A percentile compares a stretch with the other conserved stretches of the same genome.
These are phyloP conservation scores for Tricholoma hemisulphureum DNA, from an alignment of 768 basidiomycete genomes.

Conservation along the genomic window DNA sequence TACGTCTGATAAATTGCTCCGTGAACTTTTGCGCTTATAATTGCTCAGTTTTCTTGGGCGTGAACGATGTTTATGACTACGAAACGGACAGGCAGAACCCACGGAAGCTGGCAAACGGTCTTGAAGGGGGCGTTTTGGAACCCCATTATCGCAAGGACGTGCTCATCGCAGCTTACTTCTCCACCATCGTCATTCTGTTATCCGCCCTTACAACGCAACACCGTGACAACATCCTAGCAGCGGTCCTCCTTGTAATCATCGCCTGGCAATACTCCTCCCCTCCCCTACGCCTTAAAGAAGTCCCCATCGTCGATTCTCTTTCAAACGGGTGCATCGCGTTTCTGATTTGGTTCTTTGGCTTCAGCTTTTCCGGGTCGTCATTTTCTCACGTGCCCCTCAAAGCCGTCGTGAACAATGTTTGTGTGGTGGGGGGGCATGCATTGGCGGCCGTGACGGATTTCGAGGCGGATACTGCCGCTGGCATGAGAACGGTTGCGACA, in stretches of 20 bases:
- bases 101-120: slow-evolving; percentile 10
- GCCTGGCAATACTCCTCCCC: slow-evolving; percentile 16
- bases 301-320: slow-evolving; percentile 10
- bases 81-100: slow-evolving; percentile 16
- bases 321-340: slow-evolving; percentile 13
- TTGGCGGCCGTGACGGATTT: slow-evolving; percentile 13
- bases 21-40: background rate
- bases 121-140: slow-evolving; percentile 10
- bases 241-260: slow-evolving; percentile 3
- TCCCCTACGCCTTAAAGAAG: slow-evolving; percentile 15
- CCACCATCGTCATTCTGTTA: slow-evolving; percentile 9
- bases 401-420: slow-evolving; percentile 12
- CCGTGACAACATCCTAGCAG: slow-evolving; percentile 10
- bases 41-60: slow-evolving; percentile 13
- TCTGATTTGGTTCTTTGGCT: slow-evolving; percentile 16
- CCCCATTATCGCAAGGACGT: slow-evolving; percentile 11
- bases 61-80: slow-evolving; percentile 16
- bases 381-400: slow-evolving; percentile 7
- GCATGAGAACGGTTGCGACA: slow-evolving; percentile 13
- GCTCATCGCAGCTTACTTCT: slow-evolving; percentile 10
- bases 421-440: slow-evolving; percentile 13
- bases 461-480: slow-evolving; percentile 12
- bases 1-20: background rate
- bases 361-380: slow-evolving; percentile 12
- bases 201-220: slow-evolving; percentile 4